Percentiles rank a stretch among this genome's conserved stretches.
These are phyloP conservation scores for Magnolia changhungtana DNA, from an alignment of 164 flowering plant genomes.

Conservation along the genomic window DNA sequence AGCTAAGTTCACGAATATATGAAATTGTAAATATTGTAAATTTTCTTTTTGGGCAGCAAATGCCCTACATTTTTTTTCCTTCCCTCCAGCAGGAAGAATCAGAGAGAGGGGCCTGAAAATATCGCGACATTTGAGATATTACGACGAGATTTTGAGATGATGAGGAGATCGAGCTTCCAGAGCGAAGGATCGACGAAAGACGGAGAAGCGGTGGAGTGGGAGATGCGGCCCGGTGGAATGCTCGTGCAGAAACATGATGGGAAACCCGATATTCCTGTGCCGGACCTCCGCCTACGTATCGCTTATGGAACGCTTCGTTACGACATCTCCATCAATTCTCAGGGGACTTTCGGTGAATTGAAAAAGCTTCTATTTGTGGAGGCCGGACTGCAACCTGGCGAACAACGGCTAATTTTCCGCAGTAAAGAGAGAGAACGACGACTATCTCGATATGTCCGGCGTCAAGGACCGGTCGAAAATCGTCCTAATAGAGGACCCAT, in stretches of 20 bases:
- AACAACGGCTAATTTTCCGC: slow-evolving; percentile 49
- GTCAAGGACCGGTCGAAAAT: slow-evolving; percentile 64
- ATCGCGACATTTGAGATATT: no score
- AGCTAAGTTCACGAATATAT: no score
- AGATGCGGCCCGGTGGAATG: slow-evolving; percentile 77
- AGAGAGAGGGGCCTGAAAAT: no score
- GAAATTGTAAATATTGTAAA: no score
- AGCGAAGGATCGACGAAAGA: slow-evolving; percentile 6
- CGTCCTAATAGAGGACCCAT: slow-evolving; percentile 57
- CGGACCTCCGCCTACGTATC: slow-evolving; percentile 35
- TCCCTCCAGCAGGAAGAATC: no score
- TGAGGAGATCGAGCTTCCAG: slow-evolving; percentile 20
- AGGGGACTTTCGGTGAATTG: slow-evolving; percentile 67
- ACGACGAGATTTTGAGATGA: slow-evolving; percentile 27
- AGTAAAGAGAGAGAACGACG: slow-evolving; percentile 57
- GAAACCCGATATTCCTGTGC: slow-evolving; percentile 17
- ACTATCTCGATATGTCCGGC: slow-evolving; percentile 54
- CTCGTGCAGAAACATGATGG: slow-evolving; percentile 53
- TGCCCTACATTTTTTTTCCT: no score
- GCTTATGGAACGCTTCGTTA: slow-evolving; percentile 40
- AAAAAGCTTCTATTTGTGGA: slow-evolving; percentile 55
- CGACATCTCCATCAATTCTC: slow-evolving; percentile 51
- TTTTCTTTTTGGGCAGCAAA: no score
- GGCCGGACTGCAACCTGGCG: slow-evolving; percentile 58
- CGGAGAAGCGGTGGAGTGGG: slow-evolving; percentile 45